A percentile compares a stretch with the other conserved stretches of the same genome.
These are phyloP conservation scores for Echinochloa phyllopogon DNA, from an alignment of 176 grass and related monocot species.

Conservation along the genomic window DNA sequence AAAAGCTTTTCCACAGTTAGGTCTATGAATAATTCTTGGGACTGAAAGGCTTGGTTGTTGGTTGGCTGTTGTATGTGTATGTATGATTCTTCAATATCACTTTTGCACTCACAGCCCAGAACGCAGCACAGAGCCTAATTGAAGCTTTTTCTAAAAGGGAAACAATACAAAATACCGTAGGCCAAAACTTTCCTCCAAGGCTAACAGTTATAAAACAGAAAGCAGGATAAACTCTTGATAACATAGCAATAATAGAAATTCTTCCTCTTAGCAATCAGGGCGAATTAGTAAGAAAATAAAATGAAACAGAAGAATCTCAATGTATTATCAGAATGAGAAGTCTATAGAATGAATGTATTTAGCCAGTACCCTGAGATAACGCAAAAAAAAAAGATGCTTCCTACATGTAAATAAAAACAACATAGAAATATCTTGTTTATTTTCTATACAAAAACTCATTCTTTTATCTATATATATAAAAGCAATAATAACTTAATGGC, in stretches of 20 bases:
- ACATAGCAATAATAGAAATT: slow-evolving; percentile 8
- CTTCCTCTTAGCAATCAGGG: slow-evolving; percentile 1
- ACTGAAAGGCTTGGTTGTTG: too few relatives aligned
- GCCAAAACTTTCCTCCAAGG: background rate
- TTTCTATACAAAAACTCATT: background rate
- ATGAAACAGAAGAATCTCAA: background rate
- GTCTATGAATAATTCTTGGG: background rate
- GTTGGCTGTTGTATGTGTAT: background rate
- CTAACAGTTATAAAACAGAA: background rate
- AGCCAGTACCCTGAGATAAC: background rate
- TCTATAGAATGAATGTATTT: background rate
- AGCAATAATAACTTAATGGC: slow-evolving; percentile 14
- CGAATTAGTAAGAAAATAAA: slow-evolving; percentile 1
- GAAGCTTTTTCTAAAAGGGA: slow-evolving; percentile 3
- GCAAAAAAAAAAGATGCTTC: background rate
- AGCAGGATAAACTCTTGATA: slow-evolving; percentile 9
- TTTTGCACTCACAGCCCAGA: background rate
- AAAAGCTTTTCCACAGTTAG: background rate
- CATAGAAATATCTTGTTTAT: background rate
- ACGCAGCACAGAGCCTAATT: background rate
- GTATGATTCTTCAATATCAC: background rate
- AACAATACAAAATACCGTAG: background rate
- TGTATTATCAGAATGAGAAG: background rate
- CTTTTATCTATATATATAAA: slow-evolving; percentile 21
- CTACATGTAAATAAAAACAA: background rate